Base-by-base conservation (phyloP, 2,329 filamentous ascomycete genomes). In the Trichoderma endophyticum region DNA sequence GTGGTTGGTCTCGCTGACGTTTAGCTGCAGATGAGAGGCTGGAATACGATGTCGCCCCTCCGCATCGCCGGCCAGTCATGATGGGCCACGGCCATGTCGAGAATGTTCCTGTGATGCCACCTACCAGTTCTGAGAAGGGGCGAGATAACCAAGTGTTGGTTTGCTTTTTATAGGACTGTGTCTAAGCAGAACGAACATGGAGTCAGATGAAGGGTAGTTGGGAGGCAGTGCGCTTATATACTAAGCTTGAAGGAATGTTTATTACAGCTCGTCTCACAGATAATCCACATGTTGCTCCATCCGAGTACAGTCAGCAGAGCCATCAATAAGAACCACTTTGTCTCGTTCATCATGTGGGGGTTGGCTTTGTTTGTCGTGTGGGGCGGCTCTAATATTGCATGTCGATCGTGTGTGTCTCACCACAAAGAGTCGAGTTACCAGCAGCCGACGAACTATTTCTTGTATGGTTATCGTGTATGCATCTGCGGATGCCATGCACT, bases 331-430 rank as follows among this genome's bases (percentile, higher is more conserved):
- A 36, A 51, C 63, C 63, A 66, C 63, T 57, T 51, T 60, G 56
- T 51, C 51, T 64, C 3, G 32, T 67, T 43, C 28, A 34, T 14
- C 36, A 26, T 62, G 57, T 70, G 57, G 67, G 57, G 67, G 32
- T 48, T 32, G 12, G 6, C 12, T 62, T 54, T 70, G 36, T 61
- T 51, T 69, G 39, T 54, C 30, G 67, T 54, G 67, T 70, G 67
- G 67, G 67, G 67, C 67, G 9, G 39, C 36, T 62, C 67, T 54
- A 62, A 54, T 61, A 34, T 62, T 62, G 28, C 24, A n/a, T 36
- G 67, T 70, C 21, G 67, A 70, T 70, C 57, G 28, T 70, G 39
- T 60, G 57, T 70, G 67, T 67, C 43, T 67, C 64, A 34, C 24
- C 26, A 54, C 30, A 14, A 54, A 39, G 64, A 67, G 36, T 21